Conservation (phyloP, 768 basidiomycete genomes). For the Termitomyces eurrhizus region DNA sequence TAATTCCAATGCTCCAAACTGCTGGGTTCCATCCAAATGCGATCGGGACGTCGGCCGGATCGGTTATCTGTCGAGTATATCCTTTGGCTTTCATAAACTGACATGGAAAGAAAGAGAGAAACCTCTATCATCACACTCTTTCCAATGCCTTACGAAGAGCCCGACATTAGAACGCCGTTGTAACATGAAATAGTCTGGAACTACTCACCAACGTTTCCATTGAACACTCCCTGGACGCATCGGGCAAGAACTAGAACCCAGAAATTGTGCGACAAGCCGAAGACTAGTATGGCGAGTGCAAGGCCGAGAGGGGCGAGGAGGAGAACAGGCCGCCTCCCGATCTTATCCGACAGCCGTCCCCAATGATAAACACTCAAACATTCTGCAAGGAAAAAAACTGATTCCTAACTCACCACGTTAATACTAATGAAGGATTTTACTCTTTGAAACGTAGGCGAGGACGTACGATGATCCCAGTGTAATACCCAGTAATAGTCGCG, state of each 20-base stretch:
- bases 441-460: background rate
- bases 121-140: constrained; percentile 9
- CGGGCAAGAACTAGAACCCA: constrained; percentile 26
- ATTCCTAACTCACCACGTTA: constrained; percentile 24
- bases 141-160: background rate
- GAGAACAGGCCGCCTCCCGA: constrained; percentile 32
- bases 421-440: background rate
- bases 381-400: constrained; percentile 34
- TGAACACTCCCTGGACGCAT: constrained; percentile 29
- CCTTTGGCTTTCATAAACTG: background rate
- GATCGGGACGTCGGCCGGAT: constrained; percentile 7
- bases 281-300: constrained; percentile 25
- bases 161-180: constrained; percentile 2
- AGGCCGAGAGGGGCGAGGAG: constrained; percentile 30
- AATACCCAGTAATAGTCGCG: constrained; percentile 41
- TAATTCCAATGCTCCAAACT: constrained; percentile 14
- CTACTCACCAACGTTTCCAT: constrained; percentile 35
- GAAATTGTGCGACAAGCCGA: constrained; percentile 29
- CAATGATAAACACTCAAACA: constrained; percentile 28
- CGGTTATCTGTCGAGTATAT: constrained; percentile 6
- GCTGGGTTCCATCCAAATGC: constrained; percentile 13
- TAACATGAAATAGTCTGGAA: background rate
- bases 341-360: constrained; percentile 31
- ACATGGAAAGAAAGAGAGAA: background rate
- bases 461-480: constrained; percentile 43